Base-by-base conservation (phyloP, 164 flowering plant species). In the Santalum album region DNA sequence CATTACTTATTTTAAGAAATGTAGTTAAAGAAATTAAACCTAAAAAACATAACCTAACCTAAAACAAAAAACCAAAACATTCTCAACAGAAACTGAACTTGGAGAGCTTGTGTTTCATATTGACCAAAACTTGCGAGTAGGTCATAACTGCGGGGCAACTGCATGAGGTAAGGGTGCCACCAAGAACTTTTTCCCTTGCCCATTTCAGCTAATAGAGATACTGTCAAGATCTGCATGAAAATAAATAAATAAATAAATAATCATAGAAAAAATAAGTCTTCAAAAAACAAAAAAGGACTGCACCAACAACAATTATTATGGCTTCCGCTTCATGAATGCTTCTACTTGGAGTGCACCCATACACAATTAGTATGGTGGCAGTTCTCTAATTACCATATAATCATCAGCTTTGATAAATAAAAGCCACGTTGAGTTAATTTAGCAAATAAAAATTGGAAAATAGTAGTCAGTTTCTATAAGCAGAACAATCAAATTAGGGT, bases 131-230 rank as follows among this genome's bases (percentile, higher is more conserved):
- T 67, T 20, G 87, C 69, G 2, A 91, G 69, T 16, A 72, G 72
- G 29, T 75, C 70, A 43, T 88, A 91, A 48, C 70, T 53, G 25
- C 74, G 80, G 12, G 96, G 98, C 60, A 88, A 42, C 46, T 81
- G 80, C 71, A 67, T 65, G 29, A 91, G 68, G 68, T 88, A 91
- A 52, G 86, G 83, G 52, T 77, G 44, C 95, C 96, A 91, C 64
- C 58, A 55, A 24, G 98, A 91, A 59, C 56, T 64, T 71, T 62
- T 81, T 48, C 88, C 95, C 72, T 84, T 86, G 38, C 68, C 72
- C 69, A 86, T 64, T 76, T 91, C 96, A 63, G 81, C 73, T 34
- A 91, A 63, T 45, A 91, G 76, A 59, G 86, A 81, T 29, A 80
- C 71, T 48, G 69, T 42, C 70, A 91, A 64, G 52, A 72, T 69